Base-by-base conservation (phyloP, 495 filamentous ascomycete species). In the Aspergillus conjunctus region DNA sequence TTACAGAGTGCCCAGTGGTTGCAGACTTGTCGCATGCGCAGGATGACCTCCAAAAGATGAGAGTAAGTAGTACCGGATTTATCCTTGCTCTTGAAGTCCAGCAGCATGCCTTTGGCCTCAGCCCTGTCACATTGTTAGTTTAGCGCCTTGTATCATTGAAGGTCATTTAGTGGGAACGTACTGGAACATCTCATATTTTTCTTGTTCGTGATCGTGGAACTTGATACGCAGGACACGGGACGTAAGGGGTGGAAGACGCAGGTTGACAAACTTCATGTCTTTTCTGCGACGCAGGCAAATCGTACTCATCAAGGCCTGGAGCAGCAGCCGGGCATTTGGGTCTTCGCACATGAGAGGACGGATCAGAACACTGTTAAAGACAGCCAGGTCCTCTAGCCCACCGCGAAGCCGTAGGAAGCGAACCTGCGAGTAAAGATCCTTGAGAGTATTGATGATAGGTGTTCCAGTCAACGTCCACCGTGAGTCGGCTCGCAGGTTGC, bases 1-100 rank as follows among this genome's bases (percentile, higher is more conserved):
- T 90, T 88, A 69, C 88, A 90, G 3, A 97, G 79, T 12, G 85
- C 86, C 90, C 91, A 93, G 71, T 96, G 93, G 61, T 93, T 91
- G 73, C 93, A 92, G 62, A 88, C 83, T 72, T 97, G 93, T 15
- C 93, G 85, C 57, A 97, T 81, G 12, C 93, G 88, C 0, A 97
- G 82, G 33, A 97, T 79, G 52, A 92, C 83, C 71, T 96, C 92
- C 15, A 96, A 82, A 3, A 97, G 78, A 63, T 87, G 81, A 3
- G 85, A 82, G 63, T 89, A 89, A 1, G 74, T 77, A 30, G 83
- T 71, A 1, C 72, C 73, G 18, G 74, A 78, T 61, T 72, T 67
- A 51, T 71, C 67, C 46, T 72, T 76, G 34, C 67, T 74, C 64
- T 86, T 85, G 72, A 85, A 87, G 10, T 84, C 72, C 37, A 83